These are phyloP conservation scores for Azolla pinnata DNA, from an alignment of 75 land plant genomes.

Conservation along the genomic window DNA sequence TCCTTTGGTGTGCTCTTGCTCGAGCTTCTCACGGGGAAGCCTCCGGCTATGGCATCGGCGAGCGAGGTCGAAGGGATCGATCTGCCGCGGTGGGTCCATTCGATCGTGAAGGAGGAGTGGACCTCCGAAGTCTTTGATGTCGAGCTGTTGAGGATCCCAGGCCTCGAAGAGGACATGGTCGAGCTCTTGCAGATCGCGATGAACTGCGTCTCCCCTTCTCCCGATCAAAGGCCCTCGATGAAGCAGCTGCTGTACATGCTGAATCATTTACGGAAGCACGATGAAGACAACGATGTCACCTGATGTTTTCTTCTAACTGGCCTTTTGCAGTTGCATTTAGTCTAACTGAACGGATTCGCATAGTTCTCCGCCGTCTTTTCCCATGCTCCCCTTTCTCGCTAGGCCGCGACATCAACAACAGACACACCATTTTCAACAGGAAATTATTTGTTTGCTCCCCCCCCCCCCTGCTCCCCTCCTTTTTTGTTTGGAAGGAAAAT, in stretches of 20 bases:
- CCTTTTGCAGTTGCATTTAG: too few relatives aligned
- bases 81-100: conserved; percentile 79
- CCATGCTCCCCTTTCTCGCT: too few relatives aligned
- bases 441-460: too few relatives aligned
- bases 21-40: conserved; percentile 72
- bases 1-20: conserved; percentile 75
- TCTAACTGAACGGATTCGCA: too few relatives aligned
- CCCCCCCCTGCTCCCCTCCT: too few relatives aligned
- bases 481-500: too few relatives aligned
- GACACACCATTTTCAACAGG: too few relatives aligned
- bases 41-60: conserved; percentile 51
- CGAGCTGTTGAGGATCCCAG: conserved; percentile 60
- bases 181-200: conserved; percentile 49
- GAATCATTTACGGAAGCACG: too few relatives aligned
- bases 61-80: conserved; percentile 69
- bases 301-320: too few relatives aligned
- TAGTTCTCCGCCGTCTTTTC: too few relatives aligned
- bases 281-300: too few relatives aligned
- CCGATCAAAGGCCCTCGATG: conserved; percentile 61
- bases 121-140: conserved; percentile 71
- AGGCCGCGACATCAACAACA: too few relatives aligned
- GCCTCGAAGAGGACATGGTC: conserved; percentile 68
- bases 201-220: conserved; percentile 43
- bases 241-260: conserved; percentile 35
- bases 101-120: conserved; percentile 58